phyloP scores from a whole-genome alignment of 2,329 filamentous ascomycete genomes.

The Talaromyces amestolkiae region DNA sequence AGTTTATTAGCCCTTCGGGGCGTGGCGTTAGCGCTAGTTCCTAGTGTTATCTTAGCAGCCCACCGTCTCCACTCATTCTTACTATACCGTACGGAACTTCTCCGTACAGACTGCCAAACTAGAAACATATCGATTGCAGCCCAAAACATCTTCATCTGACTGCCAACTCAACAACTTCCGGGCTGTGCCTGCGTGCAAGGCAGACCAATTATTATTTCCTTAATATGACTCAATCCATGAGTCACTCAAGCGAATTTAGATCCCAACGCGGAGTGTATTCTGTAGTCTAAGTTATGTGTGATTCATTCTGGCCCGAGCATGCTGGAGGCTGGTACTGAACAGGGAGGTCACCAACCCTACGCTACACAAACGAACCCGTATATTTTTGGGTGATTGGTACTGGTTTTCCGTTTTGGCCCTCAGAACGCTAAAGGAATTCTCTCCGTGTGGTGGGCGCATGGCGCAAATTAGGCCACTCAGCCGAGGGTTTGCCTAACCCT shows the following conservation, averaged over 20 bases:
- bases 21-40: slow-evolving; percentile 6
- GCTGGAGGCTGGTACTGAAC: neutral
- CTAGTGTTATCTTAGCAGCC: neutral
- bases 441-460: neutral
- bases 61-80: neutral
- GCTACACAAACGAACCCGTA: slow-evolving; percentile 1
- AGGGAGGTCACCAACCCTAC: neutral
- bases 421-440: neutral
- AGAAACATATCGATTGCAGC: slow-evolving; percentile 4
- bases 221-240: slow-evolving; percentile 2
- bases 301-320: slow-evolving; percentile 2
- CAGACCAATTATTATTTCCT: neutral
- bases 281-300: neutral
- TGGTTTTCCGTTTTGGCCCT: neutral
- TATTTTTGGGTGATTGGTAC: neutral
- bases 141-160: slow-evolving; percentile 3
- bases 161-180: slow-evolving; percentile 1
- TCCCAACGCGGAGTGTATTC: neutral
- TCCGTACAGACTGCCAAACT: neutral
- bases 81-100: neutral
- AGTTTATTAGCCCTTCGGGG: slow-evolving; percentile 7
- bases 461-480: neutral
- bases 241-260: neutral
- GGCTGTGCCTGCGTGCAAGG: slow-evolving; percentile 3
- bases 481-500: slow-evolving; percentile 8